Conservation (phyloP, 768 basidiomycete species). For the Leccinellum luteum region DNA sequence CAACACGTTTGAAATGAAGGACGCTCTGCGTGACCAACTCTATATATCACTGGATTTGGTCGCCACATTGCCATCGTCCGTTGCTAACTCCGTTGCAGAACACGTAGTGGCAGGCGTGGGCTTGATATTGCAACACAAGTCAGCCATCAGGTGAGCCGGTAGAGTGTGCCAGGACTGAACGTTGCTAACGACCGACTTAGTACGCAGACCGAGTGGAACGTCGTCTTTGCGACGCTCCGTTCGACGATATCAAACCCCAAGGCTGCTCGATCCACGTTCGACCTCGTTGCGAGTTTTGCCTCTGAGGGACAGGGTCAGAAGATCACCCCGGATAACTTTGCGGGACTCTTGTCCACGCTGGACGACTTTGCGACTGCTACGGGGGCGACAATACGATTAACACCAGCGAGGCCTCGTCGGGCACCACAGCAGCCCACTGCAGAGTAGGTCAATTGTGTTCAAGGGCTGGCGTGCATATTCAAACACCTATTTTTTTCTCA, state of each 20-base stretch:
- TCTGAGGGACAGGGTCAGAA: constrained; percentile 57
- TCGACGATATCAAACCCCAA: constrained; percentile 84
- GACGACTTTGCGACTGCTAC: constrained; percentile 85
- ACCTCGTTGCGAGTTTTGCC: constrained; percentile 66
- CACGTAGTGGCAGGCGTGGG: constrained; percentile 85
- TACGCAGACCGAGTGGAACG: constrained; percentile 94
- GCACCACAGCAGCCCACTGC: constrained; percentile 47
- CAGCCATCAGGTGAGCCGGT: constrained; percentile 55
- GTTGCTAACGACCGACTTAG: constrained; percentile 35
- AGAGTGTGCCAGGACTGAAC: not conserved
- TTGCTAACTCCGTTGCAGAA: constrained; percentile 86
- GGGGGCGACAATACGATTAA: constrained; percentile 57
- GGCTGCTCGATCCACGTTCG: constrained; percentile 83
- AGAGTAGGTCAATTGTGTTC: constrained; percentile 41
- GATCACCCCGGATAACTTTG: constrained; percentile 76
- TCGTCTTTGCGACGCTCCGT: constrained; percentile 84
- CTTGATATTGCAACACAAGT: constrained; percentile 71
- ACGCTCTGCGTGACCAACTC: constrained; percentile 85
- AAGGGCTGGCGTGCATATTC: not conserved
- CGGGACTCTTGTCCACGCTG: constrained; percentile 73
- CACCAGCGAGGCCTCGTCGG: constrained; percentile 52
- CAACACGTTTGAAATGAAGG: constrained; percentile 39
- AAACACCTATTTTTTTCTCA: constrained; percentile 24
- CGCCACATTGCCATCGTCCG: constrained; percentile 68
- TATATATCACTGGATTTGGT: constrained; percentile 93